Evolutionary conservation across 805 yeast species (phyloP), one percentile per base, ranked within the genome.

Genomic region (Myxozyma neotropica): DNA sequence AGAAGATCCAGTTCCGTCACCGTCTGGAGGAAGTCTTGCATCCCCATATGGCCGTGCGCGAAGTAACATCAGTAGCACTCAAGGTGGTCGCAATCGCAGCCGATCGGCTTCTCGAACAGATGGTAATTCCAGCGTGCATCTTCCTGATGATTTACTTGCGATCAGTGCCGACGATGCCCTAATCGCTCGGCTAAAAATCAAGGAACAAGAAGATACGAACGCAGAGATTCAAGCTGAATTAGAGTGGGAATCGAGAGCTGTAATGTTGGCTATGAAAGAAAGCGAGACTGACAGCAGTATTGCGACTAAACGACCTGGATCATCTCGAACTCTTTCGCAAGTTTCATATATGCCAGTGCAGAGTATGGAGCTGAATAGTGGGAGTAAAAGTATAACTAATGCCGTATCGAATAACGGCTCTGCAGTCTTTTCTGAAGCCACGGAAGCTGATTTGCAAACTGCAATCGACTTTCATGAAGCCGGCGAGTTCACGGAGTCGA

Each of bases 401-500:
- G n/a, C n/a, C n/a, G n/a, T n/a, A n/a, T 29, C 33, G 10, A 2
- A 15, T 38, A 2, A 45, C 2, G 5, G 21, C 23, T 6, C 36
- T 8, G 19, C 49, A 26, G 4, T 29, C n/a, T 13, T 45, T 27
- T 4, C 36, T 12, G 36, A n/a, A 45, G 31, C 10, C 12, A 47
- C 44, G 43, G 69, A 69, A 23, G 57, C 33, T 12, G 50, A 58
- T 46, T 45, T 70, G 17, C 73, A 69, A 49, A 21, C 35, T 12
- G 73, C 73, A 5, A 71, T 71, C 13, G 71, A 69, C 29, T 39
- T 66, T 15, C 71, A 71, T 44, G 72, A 70, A 51, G 45, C 44
- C 12, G 72, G 71, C 17, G 55, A 64, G 31, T 60, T 53, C n/a
- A 39, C 8, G 24, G 33, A 39, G 23, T 21, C 73, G 6, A 55